Percentiles rank a stretch among this genome's conserved stretches.
Evolutionary conservation across 768 basidiomycete species (phyloP).

Genomic region (Tremella fuciformis): DNA sequence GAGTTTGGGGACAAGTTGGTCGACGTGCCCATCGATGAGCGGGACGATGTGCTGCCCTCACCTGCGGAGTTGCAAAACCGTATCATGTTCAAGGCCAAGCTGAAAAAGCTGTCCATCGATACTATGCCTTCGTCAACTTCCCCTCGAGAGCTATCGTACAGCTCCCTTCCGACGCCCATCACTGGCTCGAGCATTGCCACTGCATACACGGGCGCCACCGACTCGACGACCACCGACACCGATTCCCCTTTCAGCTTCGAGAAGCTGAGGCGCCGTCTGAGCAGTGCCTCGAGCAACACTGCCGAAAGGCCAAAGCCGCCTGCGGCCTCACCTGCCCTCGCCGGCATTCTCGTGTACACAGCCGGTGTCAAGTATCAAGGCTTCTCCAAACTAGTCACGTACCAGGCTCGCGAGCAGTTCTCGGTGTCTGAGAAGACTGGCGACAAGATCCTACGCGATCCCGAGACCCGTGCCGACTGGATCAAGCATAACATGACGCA

Average conservation of each 20-base stretch:
- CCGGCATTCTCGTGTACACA: slow-evolving; percentile 81
- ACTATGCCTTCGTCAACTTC: not conserved
- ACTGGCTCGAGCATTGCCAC: not conserved
- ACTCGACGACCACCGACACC: slow-evolving; percentile 36
- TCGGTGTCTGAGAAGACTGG: slow-evolving; percentile 82
- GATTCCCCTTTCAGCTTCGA: slow-evolving; percentile 26
- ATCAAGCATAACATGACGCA: slow-evolving; percentile 83
- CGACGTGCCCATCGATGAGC: slow-evolving; percentile 53
- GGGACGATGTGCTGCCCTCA: slow-evolving; percentile 64
- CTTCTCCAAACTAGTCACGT: slow-evolving; percentile 77
- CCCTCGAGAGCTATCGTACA: slow-evolving; percentile 1
- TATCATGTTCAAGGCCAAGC: slow-evolving; percentile 74
- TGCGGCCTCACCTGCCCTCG: slow-evolving; percentile 63
- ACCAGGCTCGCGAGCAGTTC: slow-evolving; percentile 85
- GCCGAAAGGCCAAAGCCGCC: slow-evolving; percentile 19
- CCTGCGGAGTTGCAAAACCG: slow-evolving; percentile 75
- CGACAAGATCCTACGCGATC: slow-evolving; percentile 63
- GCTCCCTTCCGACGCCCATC: slow-evolving; percentile 15
- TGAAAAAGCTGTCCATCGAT: not conserved
- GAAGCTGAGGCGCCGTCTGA: slow-evolving; percentile 33
- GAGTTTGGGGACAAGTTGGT: slow-evolving; percentile 62
- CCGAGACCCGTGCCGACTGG: slow-evolving; percentile 57
- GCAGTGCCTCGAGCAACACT: slow-evolving; percentile 13
- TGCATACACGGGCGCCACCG: slow-evolving; percentile 7
- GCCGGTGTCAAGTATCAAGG: slow-evolving; percentile 93